Conservation (phyloP, 2,329 filamentous ascomycete species). For the Lasiodiplodia hormozganensis region DNA sequence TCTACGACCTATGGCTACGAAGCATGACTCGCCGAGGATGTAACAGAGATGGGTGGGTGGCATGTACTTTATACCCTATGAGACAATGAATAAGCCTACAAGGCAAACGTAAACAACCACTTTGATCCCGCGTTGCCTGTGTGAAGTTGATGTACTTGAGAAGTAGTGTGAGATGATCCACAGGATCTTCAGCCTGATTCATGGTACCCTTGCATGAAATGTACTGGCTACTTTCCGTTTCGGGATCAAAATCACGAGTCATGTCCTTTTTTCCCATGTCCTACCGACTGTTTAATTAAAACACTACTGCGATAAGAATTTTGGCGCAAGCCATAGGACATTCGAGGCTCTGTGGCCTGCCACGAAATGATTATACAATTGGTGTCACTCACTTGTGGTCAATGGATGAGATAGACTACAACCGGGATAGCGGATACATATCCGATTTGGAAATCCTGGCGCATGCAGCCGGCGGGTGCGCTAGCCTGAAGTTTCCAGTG, state of each 20-base stretch:
- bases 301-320: too few species aligned
- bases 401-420: background rate
- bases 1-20: slow-evolving; percentile 2
- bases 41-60: background rate
- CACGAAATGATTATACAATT: background rate
- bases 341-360: too few species aligned
- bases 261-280: background rate
- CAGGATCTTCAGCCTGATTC: background rate
- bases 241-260: background rate
- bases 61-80: slow-evolving; percentile 25
- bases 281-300: too few species aligned
- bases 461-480: background rate
- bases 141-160: background rate
- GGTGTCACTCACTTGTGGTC: background rate
- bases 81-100: slow-evolving; percentile 7
- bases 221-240: too few species aligned
- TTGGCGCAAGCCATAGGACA: too few species aligned
- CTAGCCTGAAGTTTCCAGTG: background rate
- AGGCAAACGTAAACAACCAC: background rate
- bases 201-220: background rate
- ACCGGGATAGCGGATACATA: background rate
- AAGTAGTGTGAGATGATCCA: background rate
- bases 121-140: background rate
- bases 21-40: background rate
- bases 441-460: background rate